Evolutionary conservation across 495 filamentous ascomycete genomes (phyloP).

Genomic region (Hyaloscypha finlandica): DNA sequence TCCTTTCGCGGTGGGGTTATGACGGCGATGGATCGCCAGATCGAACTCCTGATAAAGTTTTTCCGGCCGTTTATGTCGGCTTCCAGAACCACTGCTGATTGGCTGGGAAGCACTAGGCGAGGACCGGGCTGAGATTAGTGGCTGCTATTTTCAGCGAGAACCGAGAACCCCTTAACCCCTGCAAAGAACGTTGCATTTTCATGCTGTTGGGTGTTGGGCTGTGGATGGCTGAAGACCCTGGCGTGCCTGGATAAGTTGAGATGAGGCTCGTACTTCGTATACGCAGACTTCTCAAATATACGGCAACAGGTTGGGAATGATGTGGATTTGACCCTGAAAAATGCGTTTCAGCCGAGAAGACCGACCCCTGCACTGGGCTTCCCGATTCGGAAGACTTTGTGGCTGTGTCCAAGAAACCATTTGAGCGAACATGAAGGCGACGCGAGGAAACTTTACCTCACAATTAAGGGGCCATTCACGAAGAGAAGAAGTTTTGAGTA

Average conservation of each 20-base stretch:
- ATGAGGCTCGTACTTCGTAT: background rate
- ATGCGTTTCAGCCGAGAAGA: background rate
- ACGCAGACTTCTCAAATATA: background rate
- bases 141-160: background rate
- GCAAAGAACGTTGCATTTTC: background rate
- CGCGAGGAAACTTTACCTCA: background rate
- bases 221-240: background rate
- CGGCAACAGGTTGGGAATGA: background rate
- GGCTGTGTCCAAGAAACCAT: background rate
- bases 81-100: conserved; percentile 2
- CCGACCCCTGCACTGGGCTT: background rate
- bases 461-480: background rate
- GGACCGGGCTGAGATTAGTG: background rate
- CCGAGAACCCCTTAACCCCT: background rate
- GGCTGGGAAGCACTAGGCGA: background rate
- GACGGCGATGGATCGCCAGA: conserved; percentile 2
- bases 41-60: conserved; percentile 1
- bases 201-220: background rate
- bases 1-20: background rate
- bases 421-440: background rate
- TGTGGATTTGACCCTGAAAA: background rate
- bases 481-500: background rate
- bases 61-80: background rate
- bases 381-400: background rate
- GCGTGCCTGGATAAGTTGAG: background rate